These are phyloP conservation scores for Chaetomium sp. DNA, from an alignment of 2,329 filamentous ascomycete species.

Conservation along the genomic window DNA sequence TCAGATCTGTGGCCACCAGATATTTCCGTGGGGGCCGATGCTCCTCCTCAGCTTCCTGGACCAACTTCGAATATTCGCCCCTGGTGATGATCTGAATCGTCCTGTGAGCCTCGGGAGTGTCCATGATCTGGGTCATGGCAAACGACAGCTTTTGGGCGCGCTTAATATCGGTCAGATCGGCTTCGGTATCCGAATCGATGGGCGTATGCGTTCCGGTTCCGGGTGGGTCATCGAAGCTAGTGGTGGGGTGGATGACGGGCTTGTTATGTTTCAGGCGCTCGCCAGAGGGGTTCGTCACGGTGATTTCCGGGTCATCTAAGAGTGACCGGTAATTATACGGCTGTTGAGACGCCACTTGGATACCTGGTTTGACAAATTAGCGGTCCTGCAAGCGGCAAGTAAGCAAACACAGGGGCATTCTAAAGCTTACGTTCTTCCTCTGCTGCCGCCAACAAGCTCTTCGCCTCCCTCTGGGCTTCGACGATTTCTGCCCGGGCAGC, in stretches of 20 bases:
- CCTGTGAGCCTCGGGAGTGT: conserved; percentile 68
- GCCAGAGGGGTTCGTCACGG: conserved; percentile 55
- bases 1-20: conserved; percentile 90
- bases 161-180: conserved; percentile 76
- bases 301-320: conserved; percentile 60
- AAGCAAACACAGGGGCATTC: no score
- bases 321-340: conserved; percentile 56
- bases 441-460: conserved; percentile 64
- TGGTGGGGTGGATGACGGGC: conserved; percentile 67
- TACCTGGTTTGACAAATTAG: conserved; percentile 35
- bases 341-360: conserved; percentile 46
- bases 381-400: neutral
- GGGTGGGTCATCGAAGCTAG: conserved; percentile 69
- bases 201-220: conserved; percentile 48
- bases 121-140: conserved; percentile 71
- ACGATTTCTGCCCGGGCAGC: conserved; percentile 37
- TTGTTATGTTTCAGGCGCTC: conserved; percentile 52
- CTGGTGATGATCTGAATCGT: conserved; percentile 85
- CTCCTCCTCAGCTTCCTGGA: conserved; percentile 71
- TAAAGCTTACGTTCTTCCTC: conserved; percentile 67
- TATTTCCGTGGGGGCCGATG: conserved; percentile 79
- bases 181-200: conserved; percentile 79
- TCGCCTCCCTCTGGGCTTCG: conserved; percentile 35
- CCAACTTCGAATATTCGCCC: conserved; percentile 73
- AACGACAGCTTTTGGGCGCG: conserved; percentile 80